phyloP scores from a whole-genome alignment of 1,284 basidiomycete genomes.

The Boletellus deceptivus region DNA sequence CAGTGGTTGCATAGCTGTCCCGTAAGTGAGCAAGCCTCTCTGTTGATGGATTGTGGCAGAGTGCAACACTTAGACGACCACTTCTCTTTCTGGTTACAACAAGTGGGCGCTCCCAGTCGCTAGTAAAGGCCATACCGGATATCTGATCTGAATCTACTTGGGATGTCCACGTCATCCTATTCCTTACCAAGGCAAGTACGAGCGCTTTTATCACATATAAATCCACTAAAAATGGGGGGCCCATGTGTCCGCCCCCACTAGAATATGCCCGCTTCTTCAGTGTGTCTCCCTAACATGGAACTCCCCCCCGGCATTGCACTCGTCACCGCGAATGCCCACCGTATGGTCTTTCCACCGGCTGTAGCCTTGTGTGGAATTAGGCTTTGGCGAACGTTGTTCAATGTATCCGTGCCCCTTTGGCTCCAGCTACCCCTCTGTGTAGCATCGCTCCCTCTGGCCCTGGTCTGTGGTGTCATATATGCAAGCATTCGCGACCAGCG shows the following conservation, averaged over 20 bases:
- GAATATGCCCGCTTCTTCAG: neutral
- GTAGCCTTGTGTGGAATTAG: conserved; percentile 14
- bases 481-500: conserved; percentile 25
- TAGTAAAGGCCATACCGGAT: too few relatives aligned
- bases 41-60: too few relatives aligned
- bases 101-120: too few relatives aligned
- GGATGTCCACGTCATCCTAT: too few relatives aligned
- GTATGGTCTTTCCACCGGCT: conserved; percentile 19
- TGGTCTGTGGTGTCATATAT: conserved; percentile 22
- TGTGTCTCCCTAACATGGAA: conserved; percentile 11
- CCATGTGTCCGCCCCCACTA: neutral
- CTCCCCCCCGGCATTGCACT: conserved; percentile 32
- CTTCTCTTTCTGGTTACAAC: too few relatives aligned
- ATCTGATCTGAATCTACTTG: too few relatives aligned
- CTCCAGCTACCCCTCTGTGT: conserved; percentile 17
- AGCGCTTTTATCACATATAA: too few relatives aligned
- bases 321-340: conserved; percentile 18
- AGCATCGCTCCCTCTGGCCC: conserved; percentile 27
- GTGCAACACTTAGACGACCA: too few relatives aligned
- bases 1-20: too few relatives aligned
- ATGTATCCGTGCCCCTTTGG: conserved; percentile 15
- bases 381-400: neutral
- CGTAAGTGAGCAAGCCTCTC: too few relatives aligned
- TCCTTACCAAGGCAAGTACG: too few relatives aligned
- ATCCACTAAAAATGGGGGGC: too few relatives aligned